phyloP scores from a whole-genome alignment of 257 asterid species.

The Solanum etuberosum region DNA sequence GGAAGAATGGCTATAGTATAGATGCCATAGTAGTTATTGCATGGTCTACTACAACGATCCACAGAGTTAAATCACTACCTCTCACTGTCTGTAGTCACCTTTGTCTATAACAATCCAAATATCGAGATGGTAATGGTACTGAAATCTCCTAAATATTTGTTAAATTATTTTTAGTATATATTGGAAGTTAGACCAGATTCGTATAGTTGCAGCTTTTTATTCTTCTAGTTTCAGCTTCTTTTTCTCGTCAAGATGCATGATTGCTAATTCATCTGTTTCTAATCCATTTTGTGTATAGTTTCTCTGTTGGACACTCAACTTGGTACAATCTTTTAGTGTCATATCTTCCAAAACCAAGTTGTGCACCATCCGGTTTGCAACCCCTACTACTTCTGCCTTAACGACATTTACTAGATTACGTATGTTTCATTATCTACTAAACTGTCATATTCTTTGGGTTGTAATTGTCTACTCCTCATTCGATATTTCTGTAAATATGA shows the following conservation, averaged over 20 bases:
- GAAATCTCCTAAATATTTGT: background rate
- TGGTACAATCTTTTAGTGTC: background rate
- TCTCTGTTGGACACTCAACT: background rate
- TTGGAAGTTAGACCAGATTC: background rate
- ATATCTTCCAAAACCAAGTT: background rate
- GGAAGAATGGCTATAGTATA: background rate
- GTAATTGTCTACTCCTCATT: background rate
- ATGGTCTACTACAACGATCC: background rate
- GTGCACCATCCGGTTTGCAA: background rate
- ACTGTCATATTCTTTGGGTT: background rate
- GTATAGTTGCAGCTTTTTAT: background rate
- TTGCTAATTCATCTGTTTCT: background rate
- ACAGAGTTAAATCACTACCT: background rate
- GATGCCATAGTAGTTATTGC: background rate
- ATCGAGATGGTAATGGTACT: background rate
- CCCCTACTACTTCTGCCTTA: background rate
- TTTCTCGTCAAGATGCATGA: background rate
- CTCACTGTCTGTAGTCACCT: background rate
- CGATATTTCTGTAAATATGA: background rate
- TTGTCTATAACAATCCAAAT: background rate
- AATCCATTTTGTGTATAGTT: background rate
- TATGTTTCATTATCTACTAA: background rate
- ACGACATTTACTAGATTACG: background rate
- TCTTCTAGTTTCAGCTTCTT: background rate
- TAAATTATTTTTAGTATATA: background rate